These are phyloP conservation scores for Trichoderma hamatum DNA, from an alignment of 2,329 filamentous ascomycete genomes.

Conservation along the genomic window DNA sequence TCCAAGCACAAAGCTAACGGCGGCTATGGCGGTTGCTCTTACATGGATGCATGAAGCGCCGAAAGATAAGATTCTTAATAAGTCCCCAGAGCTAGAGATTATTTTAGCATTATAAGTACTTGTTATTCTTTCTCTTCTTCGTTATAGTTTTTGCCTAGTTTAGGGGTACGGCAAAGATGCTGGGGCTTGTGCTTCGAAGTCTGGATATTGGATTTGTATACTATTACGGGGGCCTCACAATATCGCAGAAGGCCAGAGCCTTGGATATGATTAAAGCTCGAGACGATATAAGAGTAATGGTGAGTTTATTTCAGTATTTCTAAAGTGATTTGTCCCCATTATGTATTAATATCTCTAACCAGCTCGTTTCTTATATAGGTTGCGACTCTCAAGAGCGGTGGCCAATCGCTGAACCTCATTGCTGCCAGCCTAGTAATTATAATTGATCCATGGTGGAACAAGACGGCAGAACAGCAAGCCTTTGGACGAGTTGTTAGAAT, in stretches of 20 bases:
- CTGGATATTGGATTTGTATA: slow-evolving; percentile 2
- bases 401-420: slow-evolving; percentile 46
- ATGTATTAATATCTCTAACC: not conserved
- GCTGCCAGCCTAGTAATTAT: slow-evolving; percentile 57
- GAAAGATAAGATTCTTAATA: slow-evolving; percentile 46
- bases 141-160: slow-evolving; percentile 13
- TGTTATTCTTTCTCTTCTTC: not conserved
- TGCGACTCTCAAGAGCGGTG: slow-evolving; percentile 40
- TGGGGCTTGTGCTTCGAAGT: slow-evolving; percentile 3
- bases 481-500: slow-evolving; percentile 64
- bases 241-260: not conserved
- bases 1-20: slow-evolving; percentile 40
- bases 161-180: not conserved
- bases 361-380: not conserved
- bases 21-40: slow-evolving; percentile 38
- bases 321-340: too few species aligned
- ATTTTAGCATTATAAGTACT: accelerated
- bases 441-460: slow-evolving; percentile 65
- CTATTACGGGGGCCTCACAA: not conserved
- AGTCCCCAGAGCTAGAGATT: not conserved
- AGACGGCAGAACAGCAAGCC: slow-evolving; percentile 63
- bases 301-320: not conserved
- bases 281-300: not conserved
- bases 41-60: slow-evolving; percentile 40
- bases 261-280: not conserved